Base-by-base conservation (phyloP, 2,329 filamentous ascomycete species). In the Ascochyta koolunga region DNA sequence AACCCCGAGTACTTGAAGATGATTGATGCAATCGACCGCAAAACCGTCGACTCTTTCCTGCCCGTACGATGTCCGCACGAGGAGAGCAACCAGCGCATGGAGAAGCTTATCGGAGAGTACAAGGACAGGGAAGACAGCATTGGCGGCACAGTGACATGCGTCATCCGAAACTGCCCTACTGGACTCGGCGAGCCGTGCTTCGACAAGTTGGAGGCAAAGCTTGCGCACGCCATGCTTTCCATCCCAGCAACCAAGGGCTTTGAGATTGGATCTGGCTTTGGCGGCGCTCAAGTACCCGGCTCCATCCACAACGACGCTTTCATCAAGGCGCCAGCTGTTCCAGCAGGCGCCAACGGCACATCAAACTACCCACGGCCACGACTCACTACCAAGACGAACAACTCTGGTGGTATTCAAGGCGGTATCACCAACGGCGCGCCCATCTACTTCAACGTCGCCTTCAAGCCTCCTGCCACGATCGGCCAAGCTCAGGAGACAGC, bases 201-300 rank as follows among this genome's bases (percentile, higher is more conserved):
- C 76, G 91, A 96, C 77, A 98, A 98, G 81, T 83, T 98, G 38
- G 93, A 99, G 80, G 95, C 95, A 7, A 86, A 85, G 72, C 86
- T 99, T 40, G 93, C 86, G 22, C 93, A 98, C 71, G 95, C 90
- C 43, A 98, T 99, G 90, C 84, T 98, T 60, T 91, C 87, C 72
- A 96, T 98, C 67, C 95, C 95, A 5, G 92, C 95, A 3, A 93
- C 90, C 32, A 99, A 98, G 79, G 93, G 89, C 49, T 98, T 98
- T 71, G 93, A 98, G 74, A 88, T 98, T 62, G 95, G 95, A 49
- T 96, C 90, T 47, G 95, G 95, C 11, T 98, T 98, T 75, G 87
- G 83, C 44, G 93, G 95, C 54, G 89, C 89, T 68, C 89, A 93
- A 73, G 83, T 98, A 33, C 89, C 89, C 2, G 93, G 95, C 19